phyloP scores from a whole-genome alignment of 176 grass and related monocot species.

The Rhynchospora pubera region DNA sequence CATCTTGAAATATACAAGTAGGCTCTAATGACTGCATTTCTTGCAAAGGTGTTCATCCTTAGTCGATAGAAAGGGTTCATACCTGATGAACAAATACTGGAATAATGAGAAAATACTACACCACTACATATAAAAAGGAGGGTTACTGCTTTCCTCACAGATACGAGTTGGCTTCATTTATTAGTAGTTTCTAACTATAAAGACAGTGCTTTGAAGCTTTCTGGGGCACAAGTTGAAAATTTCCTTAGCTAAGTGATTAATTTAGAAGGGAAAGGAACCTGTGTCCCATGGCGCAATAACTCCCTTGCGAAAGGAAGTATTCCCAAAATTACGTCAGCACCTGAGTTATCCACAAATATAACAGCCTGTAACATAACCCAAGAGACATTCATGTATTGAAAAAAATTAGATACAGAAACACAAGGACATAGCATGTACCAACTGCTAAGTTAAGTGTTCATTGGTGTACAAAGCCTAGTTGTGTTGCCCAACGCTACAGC shows the following conservation, averaged over 20 bases:
- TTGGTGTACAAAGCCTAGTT: not conserved
- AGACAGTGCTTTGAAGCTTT: not conserved
- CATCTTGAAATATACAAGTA: not conserved
- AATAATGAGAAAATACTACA: not conserved
- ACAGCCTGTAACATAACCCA: slow-evolving; percentile 46
- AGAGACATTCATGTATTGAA: slow-evolving; percentile 21
- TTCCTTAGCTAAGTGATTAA: not conserved
- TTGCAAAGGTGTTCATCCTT: too few species aligned
- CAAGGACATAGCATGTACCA: not conserved
- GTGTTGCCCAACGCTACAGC: not conserved
- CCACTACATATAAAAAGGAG: not conserved
- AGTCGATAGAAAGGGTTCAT: too few species aligned
- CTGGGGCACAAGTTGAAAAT: not conserved
- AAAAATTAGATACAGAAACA: slow-evolving; percentile 10
- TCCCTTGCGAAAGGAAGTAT: slow-evolving; percentile 94
- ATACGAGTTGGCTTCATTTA: not conserved
- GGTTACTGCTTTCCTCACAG: not conserved
- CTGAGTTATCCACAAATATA: slow-evolving; percentile 99
- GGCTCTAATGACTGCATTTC: not conserved
- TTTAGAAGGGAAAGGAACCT: slow-evolving; percentile 41
- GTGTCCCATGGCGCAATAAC: slow-evolving; percentile 74
- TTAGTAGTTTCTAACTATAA: not conserved
- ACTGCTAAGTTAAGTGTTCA: not conserved
- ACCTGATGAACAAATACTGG: too few species aligned
- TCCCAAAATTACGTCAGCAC: slow-evolving; percentile 93